A percentile compares a stretch with the other conserved stretches of the same genome.
Conservation (phyloP, 2,329 filamentous ascomycete genomes). For the Pseudomassariella vexata region DNA sequence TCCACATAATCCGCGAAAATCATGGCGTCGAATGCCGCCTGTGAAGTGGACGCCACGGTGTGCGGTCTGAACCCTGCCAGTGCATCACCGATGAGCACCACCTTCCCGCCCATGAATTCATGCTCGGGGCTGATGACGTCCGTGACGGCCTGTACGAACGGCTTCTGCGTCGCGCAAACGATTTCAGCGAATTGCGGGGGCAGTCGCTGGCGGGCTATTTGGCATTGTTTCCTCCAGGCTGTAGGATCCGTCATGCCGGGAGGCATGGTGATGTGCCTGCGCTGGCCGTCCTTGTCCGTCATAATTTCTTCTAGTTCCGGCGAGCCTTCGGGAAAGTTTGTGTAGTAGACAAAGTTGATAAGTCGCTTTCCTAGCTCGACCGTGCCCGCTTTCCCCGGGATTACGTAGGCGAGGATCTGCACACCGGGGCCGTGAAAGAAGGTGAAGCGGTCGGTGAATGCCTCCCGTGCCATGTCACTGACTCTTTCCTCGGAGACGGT, state of each 20-base stretch:
- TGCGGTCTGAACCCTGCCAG: slow-evolving; percentile 38
- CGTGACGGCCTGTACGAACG: slow-evolving; percentile 35
- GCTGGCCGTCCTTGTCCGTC: slow-evolving; percentile 25
- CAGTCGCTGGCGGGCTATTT: slow-evolving; percentile 23
- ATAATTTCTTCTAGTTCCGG: slow-evolving; percentile 25
- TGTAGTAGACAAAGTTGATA: slow-evolving; percentile 41
- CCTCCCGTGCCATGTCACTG: slow-evolving; percentile 23
- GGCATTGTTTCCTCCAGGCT: slow-evolving; percentile 29
- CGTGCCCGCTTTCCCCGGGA: slow-evolving; percentile 31
- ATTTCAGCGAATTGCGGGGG: slow-evolving; percentile 35
- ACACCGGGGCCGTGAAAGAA: slow-evolving; percentile 31
- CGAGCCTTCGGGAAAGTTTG: slow-evolving; percentile 29
- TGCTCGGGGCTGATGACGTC: slow-evolving; percentile 29
- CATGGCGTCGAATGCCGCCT: slow-evolving; percentile 30
- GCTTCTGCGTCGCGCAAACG: slow-evolving; percentile 28
- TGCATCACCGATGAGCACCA: slow-evolving; percentile 37
- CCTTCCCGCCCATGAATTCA: slow-evolving; percentile 28
- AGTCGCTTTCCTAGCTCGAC: slow-evolving; percentile 31
- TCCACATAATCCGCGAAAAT: slow-evolving; percentile 25
- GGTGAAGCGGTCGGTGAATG: slow-evolving; percentile 30
- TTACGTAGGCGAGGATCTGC: slow-evolving; percentile 36
- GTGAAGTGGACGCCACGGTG: slow-evolving; percentile 35
- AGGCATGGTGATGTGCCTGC: slow-evolving; percentile 29
- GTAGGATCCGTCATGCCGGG: slow-evolving; percentile 23
- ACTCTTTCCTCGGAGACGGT: slow-evolving; percentile 32